A percentile compares a stretch with the other conserved stretches of the same genome.
Conservation (phyloP, 2,329 filamentous ascomycete genomes). For the Talaromyces sp. region DNA sequence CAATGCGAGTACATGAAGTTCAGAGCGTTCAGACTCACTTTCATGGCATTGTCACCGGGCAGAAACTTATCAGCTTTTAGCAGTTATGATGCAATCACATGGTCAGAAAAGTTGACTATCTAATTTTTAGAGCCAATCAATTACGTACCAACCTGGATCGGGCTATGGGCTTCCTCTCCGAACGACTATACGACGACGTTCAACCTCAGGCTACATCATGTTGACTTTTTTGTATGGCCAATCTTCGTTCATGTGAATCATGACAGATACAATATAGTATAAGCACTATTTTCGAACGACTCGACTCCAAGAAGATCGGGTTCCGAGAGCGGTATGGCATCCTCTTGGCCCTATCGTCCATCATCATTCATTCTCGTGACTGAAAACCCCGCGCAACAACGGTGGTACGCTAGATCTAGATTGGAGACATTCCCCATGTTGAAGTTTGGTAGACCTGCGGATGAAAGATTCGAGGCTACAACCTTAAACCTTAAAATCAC, state of each 20-base stretch:
- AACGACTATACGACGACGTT: not conserved
- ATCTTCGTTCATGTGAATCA: not conserved
- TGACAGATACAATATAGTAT: too few species aligned
- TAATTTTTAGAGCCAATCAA: not conserved
- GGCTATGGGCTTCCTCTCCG: not conserved
- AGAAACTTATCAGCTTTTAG: conserved; percentile 20
- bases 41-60: conserved; percentile 19
- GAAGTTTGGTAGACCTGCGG: not conserved
- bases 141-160: not conserved
- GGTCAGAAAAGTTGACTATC: not conserved
- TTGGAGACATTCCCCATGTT: not conserved
- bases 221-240: not conserved
- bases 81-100: not conserved
- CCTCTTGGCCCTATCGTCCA: not conserved
- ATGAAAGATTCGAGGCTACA: not conserved
- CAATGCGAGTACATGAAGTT: conserved; percentile 41
- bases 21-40: conserved; percentile 35
- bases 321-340: not conserved
- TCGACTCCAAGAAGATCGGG: too few species aligned
- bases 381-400: too few species aligned
- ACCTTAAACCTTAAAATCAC: not conserved
- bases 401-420: not conserved
- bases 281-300: not conserved
- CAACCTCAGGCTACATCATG: too few species aligned
- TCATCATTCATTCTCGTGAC: not conserved